Evolutionary conservation across 805 yeast species (phyloP), one percentile per base, ranked within the genome.

Genomic region (Metschnikowia baotianmanensis): DNA sequence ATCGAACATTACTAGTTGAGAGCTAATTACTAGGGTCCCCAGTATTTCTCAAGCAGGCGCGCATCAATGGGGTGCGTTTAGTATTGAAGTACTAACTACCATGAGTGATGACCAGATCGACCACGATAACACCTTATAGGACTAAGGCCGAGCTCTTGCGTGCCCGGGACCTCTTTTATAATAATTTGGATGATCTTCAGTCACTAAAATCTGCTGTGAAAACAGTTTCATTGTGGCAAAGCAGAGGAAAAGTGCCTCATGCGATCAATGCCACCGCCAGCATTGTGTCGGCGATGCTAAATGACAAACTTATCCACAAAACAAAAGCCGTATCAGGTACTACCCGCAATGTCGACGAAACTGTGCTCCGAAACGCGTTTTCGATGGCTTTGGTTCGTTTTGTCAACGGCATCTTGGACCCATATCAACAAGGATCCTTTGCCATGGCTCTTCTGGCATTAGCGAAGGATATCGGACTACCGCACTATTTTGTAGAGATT

Each of bases 391-490:
- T 90, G 10, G 81, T 88, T 20, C 69, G 95, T 43, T 88, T 91
- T 63, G 97, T 93, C 19, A 93, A 93, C 61, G 98, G 97, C 2
- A 61, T 88, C 3, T 62, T 93, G 26, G 99, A 93, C 59, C 93
- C 95, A 0, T 75, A 75, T 35, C 99, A 93, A 61, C 86, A 82
- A 52, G 77, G 89, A 1, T 76, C 72, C 31, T 82, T 66, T 56
- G 96, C 96, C 0, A 76, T 84, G 12, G 90, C 97, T 5, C 64
- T 93, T 51, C 83, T 84, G 47, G 71, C 73, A 5, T 62, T 93
- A 18, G 98, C 98, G 0, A 74, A 67, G 38, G 73, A 74, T 31
- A 62, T 86, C 17, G 75, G 77, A 1, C 66, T 93, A 18, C 96
- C 98, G 0, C 71, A 82, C 23, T 76, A 76, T 54, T 88, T 93